These are phyloP conservation scores for Phytophthora sp. DNA, from an alignment of 352 stramenopile genomes.

Conservation along the genomic window DNA sequence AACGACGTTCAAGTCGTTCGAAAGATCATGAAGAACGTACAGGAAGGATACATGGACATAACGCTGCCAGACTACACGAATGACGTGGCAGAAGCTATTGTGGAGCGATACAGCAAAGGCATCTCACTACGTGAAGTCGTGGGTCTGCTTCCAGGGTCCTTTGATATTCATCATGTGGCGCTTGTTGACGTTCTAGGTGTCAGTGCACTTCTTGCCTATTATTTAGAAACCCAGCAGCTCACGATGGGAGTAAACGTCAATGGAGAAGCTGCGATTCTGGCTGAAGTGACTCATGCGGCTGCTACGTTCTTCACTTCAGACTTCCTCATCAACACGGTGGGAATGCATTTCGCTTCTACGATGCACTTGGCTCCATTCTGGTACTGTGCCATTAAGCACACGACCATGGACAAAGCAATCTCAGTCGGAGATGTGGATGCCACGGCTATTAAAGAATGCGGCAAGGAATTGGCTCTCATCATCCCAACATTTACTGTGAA, in stretches of 20 bases:
- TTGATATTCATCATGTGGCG: slow-evolving; percentile 32
- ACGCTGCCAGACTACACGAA: slow-evolving; percentile 34
- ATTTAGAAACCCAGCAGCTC: slow-evolving; percentile 38
- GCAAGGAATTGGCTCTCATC: slow-evolving; percentile 16
- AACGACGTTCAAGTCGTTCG: slow-evolving; percentile 36
- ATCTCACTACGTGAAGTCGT: slow-evolving; percentile 36
- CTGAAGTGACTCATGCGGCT: slow-evolving; percentile 44
- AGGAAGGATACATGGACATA: slow-evolving; percentile 37
- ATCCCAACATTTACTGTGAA: slow-evolving; percentile 45
- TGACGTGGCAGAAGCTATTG: slow-evolving; percentile 28
- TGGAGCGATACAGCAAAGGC: slow-evolving; percentile 32
- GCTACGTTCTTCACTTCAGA: slow-evolving; percentile 40
- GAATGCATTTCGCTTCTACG: slow-evolving; percentile 41
- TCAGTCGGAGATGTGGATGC: slow-evolving; percentile 32
- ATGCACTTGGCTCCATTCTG: slow-evolving; percentile 52
- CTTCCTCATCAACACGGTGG: slow-evolving; percentile 40
- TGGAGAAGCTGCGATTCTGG: slow-evolving; percentile 43
- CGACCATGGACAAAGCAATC: slow-evolving; percentile 45
- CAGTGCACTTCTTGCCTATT: slow-evolving; percentile 27
- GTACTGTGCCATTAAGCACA: slow-evolving; percentile 50
- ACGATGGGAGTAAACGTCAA: slow-evolving; percentile 50
- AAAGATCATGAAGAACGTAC: slow-evolving; percentile 49
- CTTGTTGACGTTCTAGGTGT: slow-evolving; percentile 43
- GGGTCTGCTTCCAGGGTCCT: slow-evolving; percentile 29
- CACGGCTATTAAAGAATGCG: slow-evolving; percentile 31